A percentile compares a stretch with the other conserved stretches of the same genome.
phyloP scores from a whole-genome alignment of 75 land plant genomes.

The Adiantum capillusveneris region DNA sequence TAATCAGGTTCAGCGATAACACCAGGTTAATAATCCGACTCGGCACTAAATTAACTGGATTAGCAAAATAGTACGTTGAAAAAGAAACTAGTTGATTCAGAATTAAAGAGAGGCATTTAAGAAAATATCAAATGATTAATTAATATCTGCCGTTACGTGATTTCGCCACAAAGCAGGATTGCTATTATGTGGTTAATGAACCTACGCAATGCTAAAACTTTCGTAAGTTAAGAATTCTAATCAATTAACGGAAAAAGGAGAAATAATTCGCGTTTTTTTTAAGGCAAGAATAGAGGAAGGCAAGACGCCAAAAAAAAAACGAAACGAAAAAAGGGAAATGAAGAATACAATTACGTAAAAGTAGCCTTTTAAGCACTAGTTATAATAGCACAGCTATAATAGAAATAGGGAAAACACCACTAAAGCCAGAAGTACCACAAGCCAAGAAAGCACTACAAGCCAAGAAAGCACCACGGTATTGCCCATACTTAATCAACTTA shows the following conservation, averaged over 20 bases:
- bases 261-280: no score
- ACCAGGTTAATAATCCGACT: background rate
- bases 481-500: no score
- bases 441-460: no score
- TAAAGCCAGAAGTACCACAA: no score
- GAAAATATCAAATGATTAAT: background rate
- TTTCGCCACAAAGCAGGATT: background rate
- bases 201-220: constrained; percentile 1
- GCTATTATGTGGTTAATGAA: constrained; percentile 1
- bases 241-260: background rate
- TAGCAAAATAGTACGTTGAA: background rate
- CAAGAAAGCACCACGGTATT: no score
- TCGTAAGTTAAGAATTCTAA: background rate
- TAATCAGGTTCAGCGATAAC: constrained; percentile 2
- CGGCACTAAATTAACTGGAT: constrained; percentile 2
- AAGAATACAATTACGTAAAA: no score
- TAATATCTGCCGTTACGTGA: background rate
- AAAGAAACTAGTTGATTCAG: background rate
- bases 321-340: no score
- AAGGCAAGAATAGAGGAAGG: no score
- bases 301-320: no score
- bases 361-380: no score
- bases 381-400: no score
- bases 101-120: background rate
- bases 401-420: no score